Conservation (phyloP, 2,329 filamentous ascomycete genomes). For the Neopestalotiopsis sp. region DNA sequence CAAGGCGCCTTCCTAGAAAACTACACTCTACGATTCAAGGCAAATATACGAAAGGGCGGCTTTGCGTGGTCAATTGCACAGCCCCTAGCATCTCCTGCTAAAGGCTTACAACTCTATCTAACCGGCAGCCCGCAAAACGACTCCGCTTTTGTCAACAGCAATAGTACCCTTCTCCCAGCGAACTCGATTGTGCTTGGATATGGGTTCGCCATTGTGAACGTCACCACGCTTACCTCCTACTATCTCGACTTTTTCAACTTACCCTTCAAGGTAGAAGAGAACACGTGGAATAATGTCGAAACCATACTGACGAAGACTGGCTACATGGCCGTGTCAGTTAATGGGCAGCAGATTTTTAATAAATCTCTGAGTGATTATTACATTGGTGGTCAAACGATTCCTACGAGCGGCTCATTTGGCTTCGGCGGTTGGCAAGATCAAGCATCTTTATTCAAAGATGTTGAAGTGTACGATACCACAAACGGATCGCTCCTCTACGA, state of each 20-base stretch:
- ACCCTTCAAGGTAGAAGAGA: slow-evolving; percentile 35
- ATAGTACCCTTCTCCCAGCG: slow-evolving; percentile 38
- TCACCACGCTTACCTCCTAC: slow-evolving; percentile 36
- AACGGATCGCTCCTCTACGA: slow-evolving; percentile 40
- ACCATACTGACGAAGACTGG: slow-evolving; percentile 34
- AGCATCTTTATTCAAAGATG: slow-evolving; percentile 40
- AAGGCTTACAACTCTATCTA: slow-evolving; percentile 28
- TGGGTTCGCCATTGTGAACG: slow-evolving; percentile 41
- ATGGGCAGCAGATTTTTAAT: slow-evolving; percentile 29
- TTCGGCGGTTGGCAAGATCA: slow-evolving; percentile 49
- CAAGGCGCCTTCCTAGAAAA: slow-evolving; percentile 33
- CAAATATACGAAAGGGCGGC: slow-evolving; percentile 43
- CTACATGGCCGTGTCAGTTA: slow-evolving; percentile 36
- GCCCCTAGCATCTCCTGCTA: slow-evolving; percentile 26
- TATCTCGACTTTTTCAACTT: slow-evolving; percentile 34
- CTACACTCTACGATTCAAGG: slow-evolving; percentile 43
- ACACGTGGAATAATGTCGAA: slow-evolving; percentile 43
- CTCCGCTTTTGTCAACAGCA: slow-evolving; percentile 38
- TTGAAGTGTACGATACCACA: slow-evolving; percentile 30
- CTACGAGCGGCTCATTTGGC: slow-evolving; percentile 38
- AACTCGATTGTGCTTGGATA: slow-evolving; percentile 41
- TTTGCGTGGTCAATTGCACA: slow-evolving; percentile 39
- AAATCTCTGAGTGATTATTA: slow-evolving; percentile 20
- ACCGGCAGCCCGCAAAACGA: slow-evolving; percentile 22
- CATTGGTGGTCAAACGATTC: slow-evolving; percentile 19